Evolutionary conservation across 192 early-diverging fungal species (phyloP), one percentile per base, ranked within the genome.

Genomic region (Rhizophagus clarus): DNA sequence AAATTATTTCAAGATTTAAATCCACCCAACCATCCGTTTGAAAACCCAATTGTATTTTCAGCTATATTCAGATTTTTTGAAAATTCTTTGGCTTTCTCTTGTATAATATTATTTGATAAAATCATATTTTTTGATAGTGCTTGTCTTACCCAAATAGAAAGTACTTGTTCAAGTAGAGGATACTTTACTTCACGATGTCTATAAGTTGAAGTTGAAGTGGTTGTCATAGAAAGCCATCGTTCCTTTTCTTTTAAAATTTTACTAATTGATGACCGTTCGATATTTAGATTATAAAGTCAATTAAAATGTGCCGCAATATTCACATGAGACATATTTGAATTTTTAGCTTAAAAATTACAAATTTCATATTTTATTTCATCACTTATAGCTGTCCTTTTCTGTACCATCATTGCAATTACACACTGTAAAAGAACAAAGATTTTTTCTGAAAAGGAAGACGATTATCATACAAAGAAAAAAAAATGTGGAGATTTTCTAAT

Each of bases 1-100:
- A 74, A 17, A 56, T 74, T 60, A 34, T 74, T 49, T 51, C 4
- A 3, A 49, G 1, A 4, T 34, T 74, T 74, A 60, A 74, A 74
- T 7, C 51, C 28, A 49, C 2, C 4, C 2, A 74, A 51, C 72
- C 26, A 74, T 1, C 47, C 72, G 31, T 49, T 74, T 29, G 14
- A 74, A 74, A 74, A 74, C 31, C 47, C 47, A 40, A 74, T 49
- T 1, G 22, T 24, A 72, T 49, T 37, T 37, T 49, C 42, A 0
- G 5, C 2, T 40, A 72, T 2, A 72, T 72, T 26, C 6, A 49
- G 10, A 12, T 12, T 4, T 49, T 72, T 10, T 29, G 40, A 22
- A 28, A 72, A 72, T 14, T 72, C 10, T 32, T 22, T 40, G 1
- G 40, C 70, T 47, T 72, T 45, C 22, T 47, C n/a, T 47, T 20